Percentiles rank a stretch among this genome's conserved stretches.
Evolutionary conservation across 228 moss, liverwort and hornwort genomes (phyloP).

Genomic region (Sphagnum magellanicum): DNA sequence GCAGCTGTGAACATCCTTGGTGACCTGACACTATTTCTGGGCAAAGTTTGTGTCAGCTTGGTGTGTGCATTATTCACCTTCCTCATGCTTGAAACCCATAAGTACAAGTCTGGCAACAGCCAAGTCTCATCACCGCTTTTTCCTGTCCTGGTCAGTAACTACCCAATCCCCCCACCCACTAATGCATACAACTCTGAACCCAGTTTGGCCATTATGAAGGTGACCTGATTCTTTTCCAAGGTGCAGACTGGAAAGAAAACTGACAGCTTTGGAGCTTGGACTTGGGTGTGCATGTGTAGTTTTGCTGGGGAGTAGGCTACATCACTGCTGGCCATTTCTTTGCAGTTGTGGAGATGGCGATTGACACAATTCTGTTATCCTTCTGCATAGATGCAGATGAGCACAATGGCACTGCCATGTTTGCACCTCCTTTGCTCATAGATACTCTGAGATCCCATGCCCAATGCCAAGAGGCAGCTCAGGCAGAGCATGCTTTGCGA

Average conservation of each 20-base stretch:
- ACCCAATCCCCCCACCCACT: no score
- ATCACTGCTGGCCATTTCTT: constrained; percentile 74
- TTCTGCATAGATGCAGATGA: constrained; percentile 84
- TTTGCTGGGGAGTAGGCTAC: constrained; percentile 72
- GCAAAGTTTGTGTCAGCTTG: constrained; percentile 67
- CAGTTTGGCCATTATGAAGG: no score
- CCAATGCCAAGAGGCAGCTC: constrained; percentile 26
- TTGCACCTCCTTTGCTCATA: constrained; percentile 74
- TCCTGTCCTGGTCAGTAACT: constrained; percentile 65
- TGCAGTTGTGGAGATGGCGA: constrained; percentile 92
- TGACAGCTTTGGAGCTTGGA: no score
- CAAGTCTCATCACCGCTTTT: constrained; percentile 90
- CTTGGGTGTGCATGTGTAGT: constrained; percentile 24
- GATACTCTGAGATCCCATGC: constrained; percentile 70
- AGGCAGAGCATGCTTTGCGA: constrained; percentile 23
- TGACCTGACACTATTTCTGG: constrained; percentile 76
- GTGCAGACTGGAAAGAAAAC: no score
- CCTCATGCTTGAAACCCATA: constrained; percentile 79
- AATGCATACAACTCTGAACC: no score
- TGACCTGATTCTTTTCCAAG: no score
- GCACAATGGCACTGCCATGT: constrained; percentile 65
- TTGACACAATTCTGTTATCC: constrained; percentile 87
- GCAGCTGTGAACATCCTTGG: constrained; percentile 78
- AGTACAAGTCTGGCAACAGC: constrained; percentile 60
- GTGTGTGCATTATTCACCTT: constrained; percentile 66